phyloP scores from a whole-genome alignment of 768 basidiomycete genomes.

The Tubosaeta sp. region DNA sequence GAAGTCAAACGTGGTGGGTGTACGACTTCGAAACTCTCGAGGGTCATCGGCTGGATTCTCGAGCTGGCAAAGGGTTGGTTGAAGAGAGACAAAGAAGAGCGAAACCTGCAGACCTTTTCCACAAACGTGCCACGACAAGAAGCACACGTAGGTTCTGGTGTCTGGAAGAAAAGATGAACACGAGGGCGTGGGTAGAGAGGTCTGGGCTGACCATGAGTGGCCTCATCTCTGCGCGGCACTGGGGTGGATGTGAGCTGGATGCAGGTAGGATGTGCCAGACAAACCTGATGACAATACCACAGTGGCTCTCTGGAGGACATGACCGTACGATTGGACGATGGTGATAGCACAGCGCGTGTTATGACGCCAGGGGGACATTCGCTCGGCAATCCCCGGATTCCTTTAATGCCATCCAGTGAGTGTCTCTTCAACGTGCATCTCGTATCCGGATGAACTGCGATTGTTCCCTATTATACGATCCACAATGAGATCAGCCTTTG shows the following conservation, averaged over 20 bases:
- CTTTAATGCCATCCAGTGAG: not conserved
- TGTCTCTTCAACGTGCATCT: too few relatives aligned
- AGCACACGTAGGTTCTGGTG: slow-evolving; percentile 79
- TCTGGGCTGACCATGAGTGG: slow-evolving; percentile 66
- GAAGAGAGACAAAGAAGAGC: not conserved
- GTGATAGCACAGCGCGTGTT: not conserved
- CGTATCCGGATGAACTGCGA: slow-evolving; percentile 40
- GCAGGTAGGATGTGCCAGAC: slow-evolving; percentile 2
- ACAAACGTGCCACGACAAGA: slow-evolving; percentile 81
- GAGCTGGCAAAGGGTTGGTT: slow-evolving; percentile 43
- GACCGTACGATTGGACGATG: slow-evolving; percentile 3
- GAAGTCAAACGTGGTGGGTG: slow-evolving; percentile 23
- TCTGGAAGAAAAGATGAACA: slow-evolving; percentile 29
- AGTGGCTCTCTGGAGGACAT: slow-evolving; percentile 73
- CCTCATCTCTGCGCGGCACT: slow-evolving; percentile 89
- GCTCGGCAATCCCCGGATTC: slow-evolving; percentile 16
- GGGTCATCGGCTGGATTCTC: slow-evolving; percentile 76
- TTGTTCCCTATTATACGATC: slow-evolving; percentile 64
- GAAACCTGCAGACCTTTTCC: slow-evolving; percentile 54
- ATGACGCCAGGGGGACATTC: slow-evolving; percentile 6
- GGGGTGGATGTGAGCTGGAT: slow-evolving; percentile 11
- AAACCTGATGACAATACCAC: slow-evolving; percentile 77
- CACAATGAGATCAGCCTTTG: slow-evolving; percentile 40
- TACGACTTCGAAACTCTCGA: slow-evolving; percentile 51
- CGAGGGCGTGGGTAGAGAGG: not conserved